Conservation (phyloP, 345 rosid genomes). For the Cochlearia excelsa region DNA sequence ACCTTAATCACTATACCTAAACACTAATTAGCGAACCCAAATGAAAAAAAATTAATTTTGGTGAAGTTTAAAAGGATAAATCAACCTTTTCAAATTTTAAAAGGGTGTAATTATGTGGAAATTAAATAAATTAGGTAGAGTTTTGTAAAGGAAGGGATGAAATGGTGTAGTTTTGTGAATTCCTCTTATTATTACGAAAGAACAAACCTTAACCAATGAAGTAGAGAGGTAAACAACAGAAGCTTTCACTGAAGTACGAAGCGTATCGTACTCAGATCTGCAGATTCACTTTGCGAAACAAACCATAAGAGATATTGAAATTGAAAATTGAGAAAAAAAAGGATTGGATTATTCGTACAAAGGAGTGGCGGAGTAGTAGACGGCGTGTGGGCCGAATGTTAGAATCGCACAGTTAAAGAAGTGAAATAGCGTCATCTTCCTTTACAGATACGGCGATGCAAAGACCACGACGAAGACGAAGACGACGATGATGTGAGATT, state of each 20-base stretch:
- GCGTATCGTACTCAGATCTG: slow-evolving; percentile 95
- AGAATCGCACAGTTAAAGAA: slow-evolving; percentile 99
- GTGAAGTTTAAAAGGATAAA: too few relatives aligned
- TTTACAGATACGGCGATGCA: not conserved
- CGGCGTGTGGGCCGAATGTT: slow-evolving; percentile 98
- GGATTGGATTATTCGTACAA: slow-evolving; percentile 41
- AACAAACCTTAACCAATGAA: slow-evolving; percentile 72
- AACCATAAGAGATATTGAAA: too few relatives aligned
- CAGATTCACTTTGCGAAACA: not conserved
- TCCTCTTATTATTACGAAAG: too few relatives aligned
- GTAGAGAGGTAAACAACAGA: slow-evolving; percentile 90
- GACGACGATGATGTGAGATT: too few relatives aligned
- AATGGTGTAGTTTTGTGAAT: too few relatives aligned
- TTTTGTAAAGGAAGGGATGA: too few relatives aligned
- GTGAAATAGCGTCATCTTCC: slow-evolving; percentile 80
- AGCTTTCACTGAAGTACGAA: slow-evolving; percentile 86
- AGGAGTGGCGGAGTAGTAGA: slow-evolving; percentile 97
- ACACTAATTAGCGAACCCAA: too few relatives aligned
- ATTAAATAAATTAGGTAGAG: too few relatives aligned
- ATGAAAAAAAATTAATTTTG: too few relatives aligned
- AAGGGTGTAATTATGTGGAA: too few relatives aligned
- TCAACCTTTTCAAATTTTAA: too few relatives aligned
- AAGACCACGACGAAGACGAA: slow-evolving; percentile 6
- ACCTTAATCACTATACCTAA: too few relatives aligned
- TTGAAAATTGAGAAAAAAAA: not conserved